Conservation (phyloP, 768 basidiomycete species). For the Leccinum aurantiacum region DNA sequence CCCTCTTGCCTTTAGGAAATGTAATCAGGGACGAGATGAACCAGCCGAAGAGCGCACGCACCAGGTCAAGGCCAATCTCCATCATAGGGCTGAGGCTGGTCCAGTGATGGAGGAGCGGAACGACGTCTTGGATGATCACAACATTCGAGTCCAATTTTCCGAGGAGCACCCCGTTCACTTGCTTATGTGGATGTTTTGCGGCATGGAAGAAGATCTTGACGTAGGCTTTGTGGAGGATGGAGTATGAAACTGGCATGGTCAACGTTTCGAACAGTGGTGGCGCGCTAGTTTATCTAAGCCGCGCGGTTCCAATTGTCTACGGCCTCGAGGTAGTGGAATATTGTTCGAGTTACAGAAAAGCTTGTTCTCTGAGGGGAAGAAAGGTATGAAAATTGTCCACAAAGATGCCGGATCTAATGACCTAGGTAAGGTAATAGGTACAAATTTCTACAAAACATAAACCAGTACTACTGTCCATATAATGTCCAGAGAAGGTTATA, state of each 20-base stretch:
- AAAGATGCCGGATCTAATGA: background rate
- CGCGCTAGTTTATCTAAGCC: background rate
- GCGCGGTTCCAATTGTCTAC: background rate
- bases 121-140: constrained; percentile 59
- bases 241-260: constrained; percentile 43
- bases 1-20: constrained; percentile 48
- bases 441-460: constrained; percentile 1
- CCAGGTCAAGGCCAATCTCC: constrained; percentile 80
- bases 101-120: constrained; percentile 85
- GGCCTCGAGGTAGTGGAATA: background rate
- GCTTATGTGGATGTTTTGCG: constrained; percentile 72
- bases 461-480: constrained; percentile 15
- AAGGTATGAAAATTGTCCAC: background rate
- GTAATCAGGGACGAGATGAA: background rate
- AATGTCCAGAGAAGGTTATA: constrained; percentile 11
- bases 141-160: constrained; percentile 44
- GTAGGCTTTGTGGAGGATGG: constrained; percentile 61
- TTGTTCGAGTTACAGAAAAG: background rate
- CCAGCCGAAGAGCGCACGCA: constrained; percentile 33
- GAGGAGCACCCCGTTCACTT: constrained; percentile 78
- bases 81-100: constrained; percentile 82
- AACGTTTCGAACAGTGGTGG: background rate
- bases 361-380: background rate
- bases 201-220: constrained; percentile 76
- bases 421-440: background rate